Percentiles rank a stretch among this genome's conserved stretches.
phyloP scores from a whole-genome alignment of 768 basidiomycete species.

The Dentipellis sp. region DNA sequence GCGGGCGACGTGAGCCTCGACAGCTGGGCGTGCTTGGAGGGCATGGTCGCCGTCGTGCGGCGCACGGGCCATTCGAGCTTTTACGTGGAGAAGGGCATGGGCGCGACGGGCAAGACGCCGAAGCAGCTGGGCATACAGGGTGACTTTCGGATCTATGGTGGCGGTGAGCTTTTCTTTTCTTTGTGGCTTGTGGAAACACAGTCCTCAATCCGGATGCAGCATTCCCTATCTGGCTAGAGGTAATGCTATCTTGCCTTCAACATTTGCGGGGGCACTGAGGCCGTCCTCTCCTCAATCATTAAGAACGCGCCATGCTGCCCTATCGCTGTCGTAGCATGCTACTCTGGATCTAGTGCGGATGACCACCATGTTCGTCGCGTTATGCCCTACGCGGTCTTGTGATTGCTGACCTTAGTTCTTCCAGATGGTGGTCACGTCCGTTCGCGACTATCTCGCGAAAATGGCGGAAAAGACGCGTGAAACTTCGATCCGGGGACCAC shows the following conservation, averaged over 20 bases:
- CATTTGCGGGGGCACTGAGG: conserved; percentile 1
- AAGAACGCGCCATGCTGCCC: conserved; percentile 81
- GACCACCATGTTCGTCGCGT: conserved; percentile 52
- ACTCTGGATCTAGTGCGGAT: conserved; percentile 74
- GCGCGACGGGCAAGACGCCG: conserved; percentile 71
- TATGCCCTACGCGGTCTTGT: background rate
- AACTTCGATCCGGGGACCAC: conserved; percentile 3
- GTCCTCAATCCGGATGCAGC: conserved; percentile 31
- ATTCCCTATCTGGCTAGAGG: conserved; percentile 82
- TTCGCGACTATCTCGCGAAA: conserved; percentile 66
- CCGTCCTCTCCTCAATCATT: background rate
- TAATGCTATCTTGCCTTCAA: conserved; percentile 18
- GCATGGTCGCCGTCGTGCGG: conserved; percentile 71
- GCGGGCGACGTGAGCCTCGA: conserved; percentile 73
- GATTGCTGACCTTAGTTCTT: background rate
- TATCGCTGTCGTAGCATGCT: conserved; percentile 68
- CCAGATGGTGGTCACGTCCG: conserved; percentile 54
- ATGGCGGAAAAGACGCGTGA: conserved; percentile 22
- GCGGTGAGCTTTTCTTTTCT: conserved; percentile 43
- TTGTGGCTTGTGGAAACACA: conserved; percentile 1
- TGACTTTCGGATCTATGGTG: conserved; percentile 60
- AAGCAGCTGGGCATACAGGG: conserved; percentile 62
- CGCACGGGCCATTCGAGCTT: conserved; percentile 79
- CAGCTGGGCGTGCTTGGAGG: conserved; percentile 70
- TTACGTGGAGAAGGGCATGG: conserved; percentile 84